A percentile compares a stretch with the other conserved stretches of the same genome.
These are phyloP conservation scores for Pulveroboletus frians DNA, from an alignment of 768 basidiomycete species.

Conservation along the genomic window DNA sequence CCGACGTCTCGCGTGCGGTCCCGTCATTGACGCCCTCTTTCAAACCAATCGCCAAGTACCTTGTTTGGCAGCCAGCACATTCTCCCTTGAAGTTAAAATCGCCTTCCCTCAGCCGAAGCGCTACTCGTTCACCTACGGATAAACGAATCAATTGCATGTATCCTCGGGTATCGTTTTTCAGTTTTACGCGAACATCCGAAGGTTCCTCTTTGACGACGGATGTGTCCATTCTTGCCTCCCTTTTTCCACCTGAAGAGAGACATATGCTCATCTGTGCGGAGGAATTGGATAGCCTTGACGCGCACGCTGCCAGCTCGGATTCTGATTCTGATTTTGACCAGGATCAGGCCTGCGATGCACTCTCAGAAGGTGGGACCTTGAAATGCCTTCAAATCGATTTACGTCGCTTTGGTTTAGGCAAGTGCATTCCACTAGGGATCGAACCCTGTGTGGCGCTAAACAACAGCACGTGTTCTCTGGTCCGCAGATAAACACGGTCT, in stretches of 20 bases:
- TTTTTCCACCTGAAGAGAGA: slow-evolving; percentile 68
- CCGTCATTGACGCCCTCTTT: slow-evolving; percentile 27
- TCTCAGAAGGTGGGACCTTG: slow-evolving; percentile 38
- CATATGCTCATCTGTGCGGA: slow-evolving; percentile 72
- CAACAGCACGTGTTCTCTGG: slow-evolving; percentile 3
- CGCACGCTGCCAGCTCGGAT: slow-evolving; percentile 27
- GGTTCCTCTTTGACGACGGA: slow-evolving; percentile 75
- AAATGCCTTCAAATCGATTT: slow-evolving; percentile 76
- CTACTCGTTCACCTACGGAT: slow-evolving; percentile 9
- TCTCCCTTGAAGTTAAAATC: slow-evolving; percentile 22
- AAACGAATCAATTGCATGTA: slow-evolving; percentile 10
- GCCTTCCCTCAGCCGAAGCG: slow-evolving; percentile 6
- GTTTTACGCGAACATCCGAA: slow-evolving; percentile 71
- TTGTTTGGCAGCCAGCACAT: slow-evolving; percentile 30
- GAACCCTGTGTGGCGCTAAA: neutral
- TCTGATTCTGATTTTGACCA: slow-evolving; percentile 36
- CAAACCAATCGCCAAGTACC: slow-evolving; percentile 37
- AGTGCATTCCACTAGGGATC: slow-evolving; percentile 16
- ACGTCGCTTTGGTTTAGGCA: slow-evolving; percentile 64
- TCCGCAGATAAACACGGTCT: slow-evolving; percentile 68
- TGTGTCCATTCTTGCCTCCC: slow-evolving; percentile 55
- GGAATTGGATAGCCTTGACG: slow-evolving; percentile 58
- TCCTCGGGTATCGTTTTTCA: slow-evolving; percentile 63
- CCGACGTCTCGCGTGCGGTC: slow-evolving; percentile 35
- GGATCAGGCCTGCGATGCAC: slow-evolving; percentile 32